Evolutionary conservation across 2,329 filamentous ascomycete species (phyloP).

Genomic region (Botrytis galanthina): DNA sequence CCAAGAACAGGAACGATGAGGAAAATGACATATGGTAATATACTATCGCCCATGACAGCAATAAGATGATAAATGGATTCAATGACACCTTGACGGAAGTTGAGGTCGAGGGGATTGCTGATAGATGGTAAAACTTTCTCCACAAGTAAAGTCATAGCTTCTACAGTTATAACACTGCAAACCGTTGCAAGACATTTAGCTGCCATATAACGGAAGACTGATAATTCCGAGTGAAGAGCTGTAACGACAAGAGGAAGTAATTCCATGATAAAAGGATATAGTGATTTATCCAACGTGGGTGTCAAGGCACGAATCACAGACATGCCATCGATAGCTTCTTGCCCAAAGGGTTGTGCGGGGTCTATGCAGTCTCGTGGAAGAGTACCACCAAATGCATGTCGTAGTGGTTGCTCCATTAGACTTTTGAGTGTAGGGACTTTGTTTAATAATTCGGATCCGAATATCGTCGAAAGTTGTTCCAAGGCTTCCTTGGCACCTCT

Average conservation of each 20-base stretch:
- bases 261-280: constrained; percentile 78
- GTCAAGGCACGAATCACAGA: constrained; percentile 88
- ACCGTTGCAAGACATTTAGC: constrained; percentile 97
- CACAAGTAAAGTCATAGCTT: constrained; percentile 94
- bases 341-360: constrained; percentile 72
- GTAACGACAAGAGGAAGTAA: constrained; percentile 84
- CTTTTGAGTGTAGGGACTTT: constrained; percentile 77
- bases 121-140: constrained; percentile 91
- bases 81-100: constrained; percentile 87
- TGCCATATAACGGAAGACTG: constrained; percentile 92
- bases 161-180: constrained; percentile 92
- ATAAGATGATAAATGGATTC: constrained; percentile 97
- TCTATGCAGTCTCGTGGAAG: constrained; percentile 73
- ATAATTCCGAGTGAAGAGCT: constrained; percentile 81
- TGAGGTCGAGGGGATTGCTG: constrained; percentile 83
- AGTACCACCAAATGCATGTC: constrained; percentile 67
- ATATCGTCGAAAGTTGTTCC: constrained; percentile 78
- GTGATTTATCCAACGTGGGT: constrained; percentile 76
- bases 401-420: constrained; percentile 80
- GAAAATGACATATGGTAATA: constrained; percentile 97
- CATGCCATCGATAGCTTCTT: constrained; percentile 90
- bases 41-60: constrained; percentile 94
- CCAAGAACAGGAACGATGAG: constrained; percentile 95
- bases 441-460: constrained; percentile 74
- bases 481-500: constrained; percentile 92